Conservation (phyloP, 176 grass and related monocot species). For the Pontederia paniculata region DNA sequence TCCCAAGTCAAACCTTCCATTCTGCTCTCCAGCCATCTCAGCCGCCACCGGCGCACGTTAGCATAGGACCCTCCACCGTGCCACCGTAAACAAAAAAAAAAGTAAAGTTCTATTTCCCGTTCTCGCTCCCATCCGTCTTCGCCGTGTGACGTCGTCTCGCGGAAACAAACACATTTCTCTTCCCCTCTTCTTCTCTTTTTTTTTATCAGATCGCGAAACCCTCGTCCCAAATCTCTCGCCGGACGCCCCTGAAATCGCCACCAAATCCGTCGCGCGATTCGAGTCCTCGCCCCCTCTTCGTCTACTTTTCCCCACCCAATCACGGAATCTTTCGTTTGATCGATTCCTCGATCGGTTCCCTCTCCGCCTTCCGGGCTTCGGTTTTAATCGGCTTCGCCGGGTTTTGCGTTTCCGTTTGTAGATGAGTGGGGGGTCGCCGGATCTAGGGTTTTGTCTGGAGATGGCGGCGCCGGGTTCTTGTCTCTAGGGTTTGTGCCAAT, state of each 20-base stretch:
- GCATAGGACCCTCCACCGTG: no score
- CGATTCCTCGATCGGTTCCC: slow-evolving; percentile 20
- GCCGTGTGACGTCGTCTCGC: no score
- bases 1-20: no score
- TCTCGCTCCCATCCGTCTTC: no score
- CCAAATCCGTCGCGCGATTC: slow-evolving; percentile 9
- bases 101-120: no score
- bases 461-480: not conserved
- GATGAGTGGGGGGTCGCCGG: slow-evolving; percentile 24
- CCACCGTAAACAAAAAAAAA: no score
- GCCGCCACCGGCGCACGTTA: no score
- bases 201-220: slow-evolving; percentile 26
- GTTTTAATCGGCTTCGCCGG: not conserved
- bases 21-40: no score
- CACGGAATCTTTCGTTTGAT: not conserved
- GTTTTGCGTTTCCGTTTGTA: slow-evolving; percentile 27
- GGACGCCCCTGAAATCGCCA: slow-evolving; percentile 6
- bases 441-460: slow-evolving; percentile 31
- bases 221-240: slow-evolving; percentile 15
- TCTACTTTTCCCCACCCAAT: slow-evolving; percentile 6
- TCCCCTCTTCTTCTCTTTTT: slow-evolving; percentile 14
- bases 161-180: not conserved
- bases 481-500: not conserved
- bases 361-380: no score
- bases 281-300: slow-evolving; percentile 3